Base-by-base conservation (phyloP, 1,284 basidiomycete genomes). In the Entoloma clypeatum region DNA sequence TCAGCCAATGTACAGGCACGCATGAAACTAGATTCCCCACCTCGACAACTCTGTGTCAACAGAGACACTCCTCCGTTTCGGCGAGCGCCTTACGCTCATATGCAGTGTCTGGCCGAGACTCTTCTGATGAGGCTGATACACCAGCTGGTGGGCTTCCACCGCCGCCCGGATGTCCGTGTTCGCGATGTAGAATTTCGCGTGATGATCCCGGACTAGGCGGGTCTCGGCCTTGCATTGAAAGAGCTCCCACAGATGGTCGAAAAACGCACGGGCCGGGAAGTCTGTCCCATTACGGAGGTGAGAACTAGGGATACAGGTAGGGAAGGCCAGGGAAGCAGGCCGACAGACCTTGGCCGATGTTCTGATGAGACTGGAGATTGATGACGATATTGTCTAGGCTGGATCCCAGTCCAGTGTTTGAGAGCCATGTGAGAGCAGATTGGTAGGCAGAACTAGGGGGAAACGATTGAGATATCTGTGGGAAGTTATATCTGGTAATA, bases 231-330 rank as follows among this genome's bases (percentile, higher is more conserved):
- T 59, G 8, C 60, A 56, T 41, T 67, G 58, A 7, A 63, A 58
- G 9, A 77, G 59, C 21, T 66, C 61, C 41, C 68, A 67, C 3
- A 78, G 56, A 26, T 74, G 71, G 16, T 75, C 71, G 8, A 77
- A 48, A 53, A 80, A 79, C 5, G 67, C 64, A 14, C 62, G 63
- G 5, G 68, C 62, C 3, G 79, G 76, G 48, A 81, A 81, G 21
- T 72, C 78, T 81, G 44, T n/a, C 3, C 21, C 22, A 34, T 22
- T 32, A 5, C 11, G 7, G 11, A 42, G 3, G 13, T 41, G 18
- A 36, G 32, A 18, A 38, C 39, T 21, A 35, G 28, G 6, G 46
- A 18, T 38, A 21, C 21, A 26, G 14, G 7, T 19, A 11, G 4
- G 14, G 14, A n/a, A n/a, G n/a, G n/a, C n/a, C n/a, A n/a, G n/a